Evolutionary conservation across 805 yeast species (phyloP).

Genomic region (Pichia pseudocactophila): DNA sequence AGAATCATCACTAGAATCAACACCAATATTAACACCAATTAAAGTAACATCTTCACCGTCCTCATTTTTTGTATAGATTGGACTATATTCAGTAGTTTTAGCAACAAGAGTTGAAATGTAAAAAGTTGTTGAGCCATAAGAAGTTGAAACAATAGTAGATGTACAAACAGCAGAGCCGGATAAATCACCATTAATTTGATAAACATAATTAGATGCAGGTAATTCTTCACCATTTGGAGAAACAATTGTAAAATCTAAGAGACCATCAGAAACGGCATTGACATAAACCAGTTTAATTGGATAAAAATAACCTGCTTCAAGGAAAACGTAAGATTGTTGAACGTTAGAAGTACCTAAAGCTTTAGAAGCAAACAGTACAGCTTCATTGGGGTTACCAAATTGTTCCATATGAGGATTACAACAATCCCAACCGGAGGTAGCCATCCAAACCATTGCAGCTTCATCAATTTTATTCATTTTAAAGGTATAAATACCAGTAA

Average conservation of each 20-base stretch:
- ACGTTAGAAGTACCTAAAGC: constrained; percentile 1
- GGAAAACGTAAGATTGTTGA: constrained; percentile 8
- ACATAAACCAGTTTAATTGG: constrained; percentile 16
- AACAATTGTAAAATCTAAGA: constrained; percentile 8
- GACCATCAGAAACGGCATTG: constrained; percentile 10
- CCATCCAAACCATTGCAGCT: constrained; percentile 25
- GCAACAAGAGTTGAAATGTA: constrained; percentile 1
- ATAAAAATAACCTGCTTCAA: constrained; percentile 13
- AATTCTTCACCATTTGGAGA: constrained; percentile 9
- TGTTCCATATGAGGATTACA: constrained; percentile 16
- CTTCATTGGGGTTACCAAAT: constrained; percentile 4
- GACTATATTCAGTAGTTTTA: constrained; percentile 4
- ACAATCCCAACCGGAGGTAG: constrained; percentile 29
- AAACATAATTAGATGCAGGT: constrained; percentile 3
- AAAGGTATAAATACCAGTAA: constrained; percentile 24
- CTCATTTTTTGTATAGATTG: constrained; percentile 1
- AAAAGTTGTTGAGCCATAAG: constrained; percentile 1
- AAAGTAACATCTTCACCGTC: background rate
- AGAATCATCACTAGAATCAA: background rate
- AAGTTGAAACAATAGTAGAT: background rate
- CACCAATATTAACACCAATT: constrained; percentile 6
- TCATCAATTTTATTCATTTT: constrained; percentile 23
- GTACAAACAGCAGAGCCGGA: constrained; percentile 1
- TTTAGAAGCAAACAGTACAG: constrained; percentile 10
- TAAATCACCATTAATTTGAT: constrained; percentile 4